Percentiles rank a stretch among this genome's conserved stretches.
Evolutionary conservation across 1,284 basidiomycete species (phyloP).

Genomic region (Fomitiporia mediterranea): DNA sequence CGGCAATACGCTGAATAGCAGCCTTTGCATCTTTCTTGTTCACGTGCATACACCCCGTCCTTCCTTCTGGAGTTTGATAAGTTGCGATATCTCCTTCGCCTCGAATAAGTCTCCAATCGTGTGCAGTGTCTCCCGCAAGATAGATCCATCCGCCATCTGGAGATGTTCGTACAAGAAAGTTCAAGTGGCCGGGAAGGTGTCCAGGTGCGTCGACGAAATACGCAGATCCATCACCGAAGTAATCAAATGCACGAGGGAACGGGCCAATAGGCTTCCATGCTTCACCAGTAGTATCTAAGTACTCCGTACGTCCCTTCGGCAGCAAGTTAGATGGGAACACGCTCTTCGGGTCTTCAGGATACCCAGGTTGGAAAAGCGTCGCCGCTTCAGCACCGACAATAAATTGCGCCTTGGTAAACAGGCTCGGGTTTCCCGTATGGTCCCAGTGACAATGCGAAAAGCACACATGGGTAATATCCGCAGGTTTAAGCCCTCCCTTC

Average conservation of each 20-base stretch:
- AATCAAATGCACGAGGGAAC: conserved; percentile 48
- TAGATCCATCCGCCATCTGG: conserved; percentile 51
- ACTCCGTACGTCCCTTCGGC: conserved; percentile 39
- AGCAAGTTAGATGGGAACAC: conserved; percentile 34
- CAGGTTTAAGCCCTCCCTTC: conserved; percentile 41
- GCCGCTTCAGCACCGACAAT: conserved; percentile 38
- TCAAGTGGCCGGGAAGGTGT: conserved; percentile 50
- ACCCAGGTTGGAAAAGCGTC: conserved; percentile 34
- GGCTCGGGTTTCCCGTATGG: conserved; percentile 40
- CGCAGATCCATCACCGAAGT: conserved; percentile 51
- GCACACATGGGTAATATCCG: conserved; percentile 38
- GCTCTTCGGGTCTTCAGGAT: conserved; percentile 38
- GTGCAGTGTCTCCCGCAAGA: conserved; percentile 51
- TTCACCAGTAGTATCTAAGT: conserved; percentile 33
- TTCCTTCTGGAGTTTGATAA: conserved; percentile 22
- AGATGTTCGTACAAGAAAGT: conserved; percentile 50
- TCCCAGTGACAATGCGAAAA: conserved; percentile 48
- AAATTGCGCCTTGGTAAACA: conserved; percentile 45
- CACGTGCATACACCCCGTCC: conserved; percentile 36
- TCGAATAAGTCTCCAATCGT: conserved; percentile 47
- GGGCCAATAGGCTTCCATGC: conserved; percentile 35
- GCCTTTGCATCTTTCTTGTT: conserved; percentile 39
- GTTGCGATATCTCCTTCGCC: conserved; percentile 40
- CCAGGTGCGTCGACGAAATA: conserved; percentile 54
- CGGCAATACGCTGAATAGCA: conserved; percentile 39